phyloP scores from a whole-genome alignment of 2,329 filamentous ascomycete species.

The Cytospora chrysosperma region DNA sequence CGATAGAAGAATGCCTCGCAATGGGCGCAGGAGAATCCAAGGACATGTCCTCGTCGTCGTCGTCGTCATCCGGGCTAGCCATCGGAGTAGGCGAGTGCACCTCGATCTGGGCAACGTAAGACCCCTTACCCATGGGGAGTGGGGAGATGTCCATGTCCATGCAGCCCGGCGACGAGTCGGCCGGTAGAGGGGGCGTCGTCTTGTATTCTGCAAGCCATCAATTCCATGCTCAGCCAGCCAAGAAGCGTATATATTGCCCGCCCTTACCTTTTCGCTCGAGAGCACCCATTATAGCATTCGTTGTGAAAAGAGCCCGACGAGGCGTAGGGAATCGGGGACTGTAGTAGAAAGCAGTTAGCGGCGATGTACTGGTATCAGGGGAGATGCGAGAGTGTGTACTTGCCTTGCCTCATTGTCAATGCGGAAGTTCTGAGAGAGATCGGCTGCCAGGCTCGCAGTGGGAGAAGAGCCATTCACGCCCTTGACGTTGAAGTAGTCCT shows the following conservation, averaged over 20 bases:
- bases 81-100: slow-evolving; percentile 71
- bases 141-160: slow-evolving; percentile 87
- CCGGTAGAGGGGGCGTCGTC: slow-evolving; percentile 77
- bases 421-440: slow-evolving; percentile 95
- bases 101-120: slow-evolving; percentile 64
- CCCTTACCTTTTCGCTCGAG: slow-evolving; percentile 59
- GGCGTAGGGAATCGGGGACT: slow-evolving; percentile 83
- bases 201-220: slow-evolving; percentile 59
- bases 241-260: neutral
- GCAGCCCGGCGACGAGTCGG: slow-evolving; percentile 77
- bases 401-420: slow-evolving; percentile 85
- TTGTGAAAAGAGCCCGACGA: slow-evolving; percentile 79
- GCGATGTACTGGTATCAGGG: neutral
- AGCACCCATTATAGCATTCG: slow-evolving; percentile 63
- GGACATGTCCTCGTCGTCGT: slow-evolving; percentile 47
- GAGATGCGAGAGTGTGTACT: slow-evolving; percentile 33
- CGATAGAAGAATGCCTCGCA: slow-evolving; percentile 46
- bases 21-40: slow-evolving; percentile 57
- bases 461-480: slow-evolving; percentile 83
- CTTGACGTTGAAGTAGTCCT: slow-evolving; percentile 82
- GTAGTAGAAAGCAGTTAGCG: slow-evolving; percentile 28
- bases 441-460: slow-evolving; percentile 84
- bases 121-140: slow-evolving; percentile 74
- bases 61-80: slow-evolving; percentile 40
- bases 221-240: slow-evolving; percentile 12